phyloP scores from a whole-genome alignment of 2,329 filamentous ascomycete genomes.

The Myriosclerotinia scirpicola region DNA sequence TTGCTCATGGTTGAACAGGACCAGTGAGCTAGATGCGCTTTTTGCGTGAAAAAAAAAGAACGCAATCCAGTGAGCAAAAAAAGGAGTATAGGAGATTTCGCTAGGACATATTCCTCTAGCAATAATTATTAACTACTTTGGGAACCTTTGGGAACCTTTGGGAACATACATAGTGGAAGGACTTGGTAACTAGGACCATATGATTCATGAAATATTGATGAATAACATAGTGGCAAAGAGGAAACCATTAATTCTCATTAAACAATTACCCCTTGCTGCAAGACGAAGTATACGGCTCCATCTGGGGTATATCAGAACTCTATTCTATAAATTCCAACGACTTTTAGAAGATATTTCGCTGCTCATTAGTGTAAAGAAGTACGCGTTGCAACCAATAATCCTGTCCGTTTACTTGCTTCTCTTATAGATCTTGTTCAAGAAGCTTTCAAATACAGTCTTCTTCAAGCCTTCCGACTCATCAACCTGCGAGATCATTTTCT shows the following conservation, averaged over 20 bases:
- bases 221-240: not conserved
- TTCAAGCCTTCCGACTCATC: conserved; percentile 89
- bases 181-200: not conserved
- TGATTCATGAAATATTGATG: not conserved
- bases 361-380: conserved; percentile 7
- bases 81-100: not conserved
- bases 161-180: not conserved
- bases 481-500: conserved; percentile 70
- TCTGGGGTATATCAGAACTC: conserved; percentile 15
- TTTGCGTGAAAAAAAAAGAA: not conserved
- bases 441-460: conserved; percentile 84
- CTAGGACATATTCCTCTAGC: not conserved
- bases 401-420: conserved; percentile 73
- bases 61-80: not conserved
- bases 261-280: conserved; percentile 3
- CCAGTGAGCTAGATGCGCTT: not conserved
- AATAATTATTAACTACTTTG: not conserved
- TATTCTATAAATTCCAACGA: conserved; percentile 4
- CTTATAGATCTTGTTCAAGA: conserved; percentile 98
- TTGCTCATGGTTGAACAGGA: not conserved
- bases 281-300: not conserved
- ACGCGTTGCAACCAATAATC: not conserved
- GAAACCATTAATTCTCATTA: not conserved
- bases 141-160: not conserved
- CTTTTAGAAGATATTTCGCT: conserved; percentile 5